These are phyloP conservation scores for Acacia confusa DNA, from an alignment of 306 rosid genomes.

Conservation along the genomic window DNA sequence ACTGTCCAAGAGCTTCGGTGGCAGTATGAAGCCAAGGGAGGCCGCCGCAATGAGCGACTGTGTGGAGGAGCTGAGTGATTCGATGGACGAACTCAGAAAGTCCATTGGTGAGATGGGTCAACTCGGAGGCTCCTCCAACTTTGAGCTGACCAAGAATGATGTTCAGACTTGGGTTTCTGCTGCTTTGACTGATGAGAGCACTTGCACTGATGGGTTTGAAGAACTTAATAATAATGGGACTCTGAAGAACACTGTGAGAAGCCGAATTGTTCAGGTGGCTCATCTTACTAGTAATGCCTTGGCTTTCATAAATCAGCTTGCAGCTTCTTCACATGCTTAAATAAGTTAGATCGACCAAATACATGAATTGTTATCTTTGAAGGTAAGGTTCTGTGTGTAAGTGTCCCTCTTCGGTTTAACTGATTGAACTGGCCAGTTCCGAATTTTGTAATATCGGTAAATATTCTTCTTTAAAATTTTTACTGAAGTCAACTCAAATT, in stretches of 20 bases:
- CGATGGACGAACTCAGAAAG: constrained; percentile 52
- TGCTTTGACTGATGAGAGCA: constrained; percentile 69
- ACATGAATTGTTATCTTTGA: background rate
- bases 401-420: background rate
- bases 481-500: too few species aligned
- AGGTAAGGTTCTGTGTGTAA: too few species aligned
- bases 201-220: constrained; percentile 67
- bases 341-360: too few species aligned
- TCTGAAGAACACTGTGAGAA: constrained; percentile 44
- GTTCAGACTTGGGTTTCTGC: constrained; percentile 81
- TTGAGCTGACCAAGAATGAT: constrained; percentile 46
- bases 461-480: background rate
- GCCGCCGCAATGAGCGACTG: constrained; percentile 70
- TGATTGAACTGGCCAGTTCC: too few species aligned
- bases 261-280: constrained; percentile 38
- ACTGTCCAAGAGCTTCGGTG: constrained; percentile 29
- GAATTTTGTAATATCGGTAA: background rate
- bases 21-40: constrained; percentile 44
- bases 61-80: constrained; percentile 56
- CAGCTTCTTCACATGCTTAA: constrained; percentile 22
- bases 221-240: constrained; percentile 35
- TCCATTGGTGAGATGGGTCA: constrained; percentile 57
- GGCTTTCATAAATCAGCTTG: constrained; percentile 70
- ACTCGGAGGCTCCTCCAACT: constrained; percentile 27
- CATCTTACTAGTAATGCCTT: constrained; percentile 76